Conservation (phyloP, 169 alveolate genomes). For the Plasmodium gallinaceum region DNA sequence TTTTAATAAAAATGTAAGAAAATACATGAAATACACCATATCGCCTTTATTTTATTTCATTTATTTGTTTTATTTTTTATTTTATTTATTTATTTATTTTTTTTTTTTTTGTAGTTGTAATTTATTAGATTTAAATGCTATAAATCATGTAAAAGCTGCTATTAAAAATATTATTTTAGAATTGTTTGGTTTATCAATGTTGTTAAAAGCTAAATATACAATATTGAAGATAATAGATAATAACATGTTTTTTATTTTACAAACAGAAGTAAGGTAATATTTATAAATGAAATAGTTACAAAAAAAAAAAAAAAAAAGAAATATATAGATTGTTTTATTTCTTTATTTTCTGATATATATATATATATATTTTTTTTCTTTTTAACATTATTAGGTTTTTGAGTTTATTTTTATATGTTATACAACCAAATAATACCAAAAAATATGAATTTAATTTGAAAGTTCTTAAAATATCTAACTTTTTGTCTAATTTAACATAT, state of each 20-base stretch:
- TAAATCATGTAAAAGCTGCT: conserved; percentile 32
- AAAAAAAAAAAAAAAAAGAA: background rate
- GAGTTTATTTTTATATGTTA: conserved; percentile 32
- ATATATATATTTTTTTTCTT: background rate
- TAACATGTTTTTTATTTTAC: conserved; percentile 20
- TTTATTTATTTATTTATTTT: background rate
- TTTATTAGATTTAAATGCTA: conserved; percentile 41
- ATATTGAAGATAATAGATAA: conserved; percentile 17
- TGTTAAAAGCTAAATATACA: conserved; percentile 36
- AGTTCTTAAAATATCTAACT: conserved; percentile 37
- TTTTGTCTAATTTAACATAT: conserved; percentile 36
- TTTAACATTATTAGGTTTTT: conserved; percentile 7
- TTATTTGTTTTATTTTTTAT: background rate
- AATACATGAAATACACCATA: background rate
- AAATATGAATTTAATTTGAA: conserved; percentile 31
- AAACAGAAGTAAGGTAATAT: conserved; percentile 36
- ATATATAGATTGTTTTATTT: background rate
- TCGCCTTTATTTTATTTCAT: background rate
- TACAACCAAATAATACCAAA: conserved; percentile 49
- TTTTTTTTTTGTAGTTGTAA: conserved; percentile 16
- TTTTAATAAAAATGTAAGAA: conserved; percentile 42
- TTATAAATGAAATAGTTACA: background rate
- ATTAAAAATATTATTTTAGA: conserved; percentile 39
- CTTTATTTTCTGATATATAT: background rate
- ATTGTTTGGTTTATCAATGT: conserved; percentile 41